Conservation (phyloP, 2,329 filamentous ascomycete genomes). For the Diaporthe vexans region DNA sequence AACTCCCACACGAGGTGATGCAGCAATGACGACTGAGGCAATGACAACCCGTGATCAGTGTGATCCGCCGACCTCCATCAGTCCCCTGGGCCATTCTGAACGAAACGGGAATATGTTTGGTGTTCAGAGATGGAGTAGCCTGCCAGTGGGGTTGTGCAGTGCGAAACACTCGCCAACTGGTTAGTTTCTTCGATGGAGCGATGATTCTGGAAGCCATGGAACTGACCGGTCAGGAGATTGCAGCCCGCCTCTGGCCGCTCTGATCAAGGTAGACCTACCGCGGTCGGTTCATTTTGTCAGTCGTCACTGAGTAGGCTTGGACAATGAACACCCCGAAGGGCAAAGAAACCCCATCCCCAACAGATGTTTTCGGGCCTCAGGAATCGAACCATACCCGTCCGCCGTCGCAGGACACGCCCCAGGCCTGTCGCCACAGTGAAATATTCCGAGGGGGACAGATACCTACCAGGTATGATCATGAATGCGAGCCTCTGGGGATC, state of each 20-base stretch:
- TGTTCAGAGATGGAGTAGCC: background rate
- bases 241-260: background rate
- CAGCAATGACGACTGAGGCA: background rate
- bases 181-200: background rate
- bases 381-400: background rate
- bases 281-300: slow-evolving; percentile 8
- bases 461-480: no score
- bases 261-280: background rate
- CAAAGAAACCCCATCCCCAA: no score
- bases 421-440: no score
- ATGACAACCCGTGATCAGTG: background rate
- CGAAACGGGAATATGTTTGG: no score
- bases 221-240: background rate
- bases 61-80: background rate
- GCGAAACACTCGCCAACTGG: background rate
- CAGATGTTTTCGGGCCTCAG: no score
- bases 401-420: background rate
- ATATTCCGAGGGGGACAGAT: no score
- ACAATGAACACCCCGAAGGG: background rate
- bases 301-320: slow-evolving; percentile 18
- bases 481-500: no score
- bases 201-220: background rate
- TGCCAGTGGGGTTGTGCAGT: background rate
- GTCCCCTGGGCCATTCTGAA: no score
- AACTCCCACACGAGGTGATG: background rate